Evolutionary conservation across 805 yeast species (phyloP).

Genomic region (Jamesozyma jinghongensis): DNA sequence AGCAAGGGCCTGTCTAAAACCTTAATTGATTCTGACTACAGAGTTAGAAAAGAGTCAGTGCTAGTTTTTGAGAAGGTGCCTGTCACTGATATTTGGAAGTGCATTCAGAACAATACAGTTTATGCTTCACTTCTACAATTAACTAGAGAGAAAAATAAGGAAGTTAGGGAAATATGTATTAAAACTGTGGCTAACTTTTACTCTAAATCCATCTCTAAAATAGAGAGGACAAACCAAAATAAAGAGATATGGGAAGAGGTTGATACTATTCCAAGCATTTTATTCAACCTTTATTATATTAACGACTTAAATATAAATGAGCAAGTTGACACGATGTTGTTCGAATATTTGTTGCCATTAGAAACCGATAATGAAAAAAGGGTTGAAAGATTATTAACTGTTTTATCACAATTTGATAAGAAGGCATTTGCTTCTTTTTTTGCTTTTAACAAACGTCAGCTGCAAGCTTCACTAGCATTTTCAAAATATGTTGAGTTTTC

Average conservation of each 20-base stretch:
- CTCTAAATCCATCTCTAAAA: conserved; percentile 35
- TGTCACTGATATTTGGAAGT: conserved; percentile 37
- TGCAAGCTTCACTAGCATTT: conserved; percentile 46
- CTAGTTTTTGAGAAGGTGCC: conserved; percentile 41
- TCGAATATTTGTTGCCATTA: conserved; percentile 54
- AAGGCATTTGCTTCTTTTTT: conserved; percentile 55
- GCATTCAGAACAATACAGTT: conserved; percentile 39
- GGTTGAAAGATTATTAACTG: conserved; percentile 43
- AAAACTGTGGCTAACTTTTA: conserved; percentile 47
- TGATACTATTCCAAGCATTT: conserved; percentile 48
- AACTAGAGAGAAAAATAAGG: conserved; percentile 59
- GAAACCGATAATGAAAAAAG: conserved; percentile 39
- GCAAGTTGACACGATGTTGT: conserved; percentile 50
- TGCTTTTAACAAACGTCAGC: conserved; percentile 64
- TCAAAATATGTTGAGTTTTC: conserved; percentile 40
- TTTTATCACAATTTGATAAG: conserved; percentile 42
- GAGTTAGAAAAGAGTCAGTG: conserved; percentile 58
- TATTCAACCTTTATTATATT: conserved; percentile 61
- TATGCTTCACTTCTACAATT: conserved; percentile 51
- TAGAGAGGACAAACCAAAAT: conserved; percentile 12
- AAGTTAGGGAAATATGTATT: conserved; percentile 55
- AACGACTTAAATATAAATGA: conserved; percentile 61
- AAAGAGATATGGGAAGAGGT: conserved; percentile 25
- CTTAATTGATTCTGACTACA: conserved; percentile 65
- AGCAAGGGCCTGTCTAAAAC: conserved; percentile 55